Evolutionary conservation across 495 filamentous ascomycete genomes (phyloP).

Genomic region (Oleoguttula mirabilis): DNA sequence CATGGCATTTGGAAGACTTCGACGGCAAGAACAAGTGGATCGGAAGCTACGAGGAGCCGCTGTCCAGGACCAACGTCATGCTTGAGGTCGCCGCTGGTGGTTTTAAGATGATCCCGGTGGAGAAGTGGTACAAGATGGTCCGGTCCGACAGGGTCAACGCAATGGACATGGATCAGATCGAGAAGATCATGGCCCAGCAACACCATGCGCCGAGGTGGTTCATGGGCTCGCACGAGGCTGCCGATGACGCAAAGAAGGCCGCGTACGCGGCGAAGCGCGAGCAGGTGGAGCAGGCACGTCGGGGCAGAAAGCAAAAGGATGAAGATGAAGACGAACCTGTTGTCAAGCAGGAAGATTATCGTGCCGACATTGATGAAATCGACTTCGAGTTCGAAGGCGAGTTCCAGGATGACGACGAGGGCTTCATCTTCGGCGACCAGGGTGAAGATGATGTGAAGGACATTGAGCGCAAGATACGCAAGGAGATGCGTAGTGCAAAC

Average conservation of each 20-base stretch:
- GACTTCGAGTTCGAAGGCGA: conserved; percentile 32
- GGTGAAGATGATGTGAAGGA: conserved; percentile 54
- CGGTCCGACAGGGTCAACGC: conserved; percentile 72
- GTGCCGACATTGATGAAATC: conserved; percentile 31
- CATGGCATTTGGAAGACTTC: conserved; percentile 95
- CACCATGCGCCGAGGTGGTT: conserved; percentile 17
- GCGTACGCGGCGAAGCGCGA: conserved; percentile 22
- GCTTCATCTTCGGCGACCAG: conserved; percentile 66
- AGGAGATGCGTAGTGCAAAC: conserved; percentile 78
- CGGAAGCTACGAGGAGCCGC: conserved; percentile 71
- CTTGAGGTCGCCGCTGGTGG: conserved; percentile 52
- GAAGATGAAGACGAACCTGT: conserved; percentile 47
- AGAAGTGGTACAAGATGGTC: conserved; percentile 90
- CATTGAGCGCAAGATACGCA: conserved; percentile 71
- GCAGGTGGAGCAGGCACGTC: conserved; percentile 36
- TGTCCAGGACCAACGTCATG: conserved; percentile 66
- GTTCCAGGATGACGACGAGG: conserved; percentile 85
- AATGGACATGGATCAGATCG: conserved; percentile 72
- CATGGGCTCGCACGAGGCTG: conserved; percentile 46
- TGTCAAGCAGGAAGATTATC: conserved; percentile 44
- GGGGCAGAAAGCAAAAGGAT: conserved; percentile 33
- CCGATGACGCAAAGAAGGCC: conserved; percentile 33
- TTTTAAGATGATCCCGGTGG: conserved; percentile 79
- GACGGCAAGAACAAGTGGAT: conserved; percentile 89
- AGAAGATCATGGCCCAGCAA: conserved; percentile 67